Evolutionary conservation across 1,284 basidiomycete genomes (phyloP).

Genomic region (Pseudozyma sp.): DNA sequence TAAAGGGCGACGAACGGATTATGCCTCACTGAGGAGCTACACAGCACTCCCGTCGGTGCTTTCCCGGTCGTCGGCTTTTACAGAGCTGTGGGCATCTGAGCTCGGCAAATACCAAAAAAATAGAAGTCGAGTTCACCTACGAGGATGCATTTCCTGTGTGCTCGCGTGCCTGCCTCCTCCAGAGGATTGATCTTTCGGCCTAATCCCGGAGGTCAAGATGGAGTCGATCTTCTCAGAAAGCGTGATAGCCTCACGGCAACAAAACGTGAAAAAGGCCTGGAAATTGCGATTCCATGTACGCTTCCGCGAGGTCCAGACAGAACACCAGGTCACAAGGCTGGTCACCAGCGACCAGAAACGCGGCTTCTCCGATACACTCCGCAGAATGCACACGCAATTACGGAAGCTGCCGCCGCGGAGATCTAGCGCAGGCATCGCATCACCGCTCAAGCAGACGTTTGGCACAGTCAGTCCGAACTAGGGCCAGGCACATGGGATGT

Average conservation of each 20-base stretch:
- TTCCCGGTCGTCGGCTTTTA: constrained; percentile 10
- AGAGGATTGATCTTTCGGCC: not conserved
- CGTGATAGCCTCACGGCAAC: too few species aligned
- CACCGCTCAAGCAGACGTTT: not conserved
- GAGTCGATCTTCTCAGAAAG: too few species aligned
- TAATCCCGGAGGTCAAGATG: too few species aligned
- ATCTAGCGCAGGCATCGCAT: constrained; percentile 5
- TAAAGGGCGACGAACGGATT: not conserved
- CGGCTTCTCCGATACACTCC: too few species aligned
- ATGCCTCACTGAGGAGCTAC: not conserved
- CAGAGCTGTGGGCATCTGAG: not conserved
- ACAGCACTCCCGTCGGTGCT: constrained; percentile 1
- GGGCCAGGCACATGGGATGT: too few species aligned
- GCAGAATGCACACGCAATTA: not conserved
- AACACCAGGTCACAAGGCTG: too few species aligned
- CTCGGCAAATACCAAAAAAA: not conserved
- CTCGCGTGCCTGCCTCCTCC: not conserved
- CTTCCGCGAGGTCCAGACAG: too few species aligned
- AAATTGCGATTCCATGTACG: too few species aligned
- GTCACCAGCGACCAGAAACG: too few species aligned
- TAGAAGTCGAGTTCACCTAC: too few species aligned
- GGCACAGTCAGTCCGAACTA: not conserved
- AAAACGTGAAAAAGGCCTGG: too few species aligned
- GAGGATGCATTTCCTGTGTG: too few species aligned
- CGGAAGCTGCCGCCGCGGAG: constrained; percentile 28